These are phyloP conservation scores for Middelhovenomyces tepae DNA, from an alignment of 805 yeast species.

Conservation along the genomic window DNA sequence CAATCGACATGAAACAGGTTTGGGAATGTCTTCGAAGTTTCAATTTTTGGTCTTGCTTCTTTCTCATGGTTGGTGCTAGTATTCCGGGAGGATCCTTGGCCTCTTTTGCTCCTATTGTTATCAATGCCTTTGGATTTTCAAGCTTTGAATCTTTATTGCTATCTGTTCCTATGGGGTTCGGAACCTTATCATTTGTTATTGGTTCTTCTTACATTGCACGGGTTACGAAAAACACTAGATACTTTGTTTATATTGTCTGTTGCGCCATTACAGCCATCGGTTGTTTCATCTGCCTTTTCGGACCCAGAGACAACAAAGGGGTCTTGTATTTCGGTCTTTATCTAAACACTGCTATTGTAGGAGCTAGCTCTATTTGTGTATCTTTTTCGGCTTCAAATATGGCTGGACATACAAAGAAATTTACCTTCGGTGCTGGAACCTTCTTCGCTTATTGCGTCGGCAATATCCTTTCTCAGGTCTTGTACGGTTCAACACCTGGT, in stretches of 20 bases:
- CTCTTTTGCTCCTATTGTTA: slow-evolving; percentile 35
- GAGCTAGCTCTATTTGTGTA: slow-evolving; percentile 19
- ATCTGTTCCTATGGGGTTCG: slow-evolving; percentile 37
- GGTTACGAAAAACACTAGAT: slow-evolving; percentile 5
- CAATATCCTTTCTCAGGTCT: slow-evolving; percentile 61
- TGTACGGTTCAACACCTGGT: slow-evolving; percentile 30
- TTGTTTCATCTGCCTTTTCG: slow-evolving; percentile 9
- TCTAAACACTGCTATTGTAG: slow-evolving; percentile 10
- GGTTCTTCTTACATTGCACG: slow-evolving; percentile 11
- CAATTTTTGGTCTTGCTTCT: slow-evolving; percentile 30
- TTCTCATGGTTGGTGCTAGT: slow-evolving; percentile 30
- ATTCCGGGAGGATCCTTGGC: slow-evolving; percentile 32
- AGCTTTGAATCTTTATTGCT: slow-evolving; percentile 34
- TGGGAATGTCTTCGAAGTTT: slow-evolving; percentile 42
- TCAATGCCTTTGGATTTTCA: slow-evolving; percentile 31
- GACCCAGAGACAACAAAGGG: slow-evolving; percentile 5
- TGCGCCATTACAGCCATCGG: slow-evolving; percentile 9
- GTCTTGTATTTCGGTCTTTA: slow-evolving; percentile 8
- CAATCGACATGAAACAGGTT: slow-evolving; percentile 39
- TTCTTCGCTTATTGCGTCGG: slow-evolving; percentile 56
- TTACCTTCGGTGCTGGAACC: slow-evolving; percentile 41
- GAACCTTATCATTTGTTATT: slow-evolving; percentile 8
- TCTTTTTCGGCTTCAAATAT: slow-evolving; percentile 36
- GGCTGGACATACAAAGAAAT: slow-evolving; percentile 49
- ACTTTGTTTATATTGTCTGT: slow-evolving; percentile 3